Percentiles rank a stretch among this genome's conserved stretches.
Evolutionary conservation across 352 stramenopile species (phyloP).

Genomic region (Phytopythium montanum): DNA sequence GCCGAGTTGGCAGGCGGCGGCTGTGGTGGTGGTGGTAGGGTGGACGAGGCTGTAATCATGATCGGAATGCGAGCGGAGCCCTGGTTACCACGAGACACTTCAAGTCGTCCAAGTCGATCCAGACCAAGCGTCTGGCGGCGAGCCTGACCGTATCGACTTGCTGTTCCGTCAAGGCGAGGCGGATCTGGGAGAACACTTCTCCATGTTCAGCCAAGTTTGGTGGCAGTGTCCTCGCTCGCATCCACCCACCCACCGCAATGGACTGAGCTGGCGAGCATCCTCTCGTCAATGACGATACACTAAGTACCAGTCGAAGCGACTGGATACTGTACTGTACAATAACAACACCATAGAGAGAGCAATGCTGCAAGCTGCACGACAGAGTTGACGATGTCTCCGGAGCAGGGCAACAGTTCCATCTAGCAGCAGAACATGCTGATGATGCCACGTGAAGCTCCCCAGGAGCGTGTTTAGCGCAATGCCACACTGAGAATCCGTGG

Average conservation of each 20-base stretch:
- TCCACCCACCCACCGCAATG: not conserved
- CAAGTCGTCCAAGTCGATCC: not conserved
- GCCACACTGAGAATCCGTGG: too few species aligned
- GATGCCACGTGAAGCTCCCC: too few species aligned
- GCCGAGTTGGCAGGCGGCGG: not conserved
- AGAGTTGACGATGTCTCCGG: too few species aligned
- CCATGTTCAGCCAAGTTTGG: not conserved
- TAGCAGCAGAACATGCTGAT: too few species aligned
- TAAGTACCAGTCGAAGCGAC: not conserved
- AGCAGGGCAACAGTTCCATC: too few species aligned
- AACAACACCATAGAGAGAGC: not conserved
- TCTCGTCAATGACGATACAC: not conserved
- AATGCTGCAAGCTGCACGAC: too few species aligned
- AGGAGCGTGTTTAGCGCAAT: too few species aligned
- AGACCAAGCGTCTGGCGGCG: not conserved
- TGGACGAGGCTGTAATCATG: not conserved
- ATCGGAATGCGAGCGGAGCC: constrained; percentile 2
- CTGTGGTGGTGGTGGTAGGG: constrained; percentile 3
- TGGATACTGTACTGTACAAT: not conserved
- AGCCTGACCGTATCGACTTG: not conserved
- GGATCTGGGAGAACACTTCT: not conserved
- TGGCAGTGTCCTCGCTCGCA: not conserved
- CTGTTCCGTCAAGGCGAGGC: not conserved
- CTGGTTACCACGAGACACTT: constrained; percentile 6
- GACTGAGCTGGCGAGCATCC: not conserved